Evolutionary conservation across 768 basidiomycete genomes (phyloP), one percentile per base, ranked within the genome.

Genomic region (Mycena vitilis): DNA sequence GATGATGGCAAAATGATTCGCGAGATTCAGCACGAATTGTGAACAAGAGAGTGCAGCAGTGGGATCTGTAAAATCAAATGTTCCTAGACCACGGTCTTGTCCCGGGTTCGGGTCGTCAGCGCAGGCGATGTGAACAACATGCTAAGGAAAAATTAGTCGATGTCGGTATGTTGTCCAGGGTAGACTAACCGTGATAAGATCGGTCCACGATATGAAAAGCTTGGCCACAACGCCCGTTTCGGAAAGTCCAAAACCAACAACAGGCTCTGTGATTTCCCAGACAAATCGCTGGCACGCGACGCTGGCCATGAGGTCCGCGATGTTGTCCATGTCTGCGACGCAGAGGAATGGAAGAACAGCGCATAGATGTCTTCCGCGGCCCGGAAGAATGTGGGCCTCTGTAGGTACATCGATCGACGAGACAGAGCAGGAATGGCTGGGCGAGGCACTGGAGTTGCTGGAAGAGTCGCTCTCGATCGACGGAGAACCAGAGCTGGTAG

Each of bases 281-380:
- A 58, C 66, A 47, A 34, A 16, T 42, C 55, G 37, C 16, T 66
- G 58, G 22, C 65, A 66, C 0, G 65, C 65, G 2, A 60, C 51
- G 40, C 30, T 54, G n/a, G 58, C 4, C 65, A 66, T 66, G 51
- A 66, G 65, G 51, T 66, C 34, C 36, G 45, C 23, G n/a, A 66
- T 66, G 40, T 62, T 62, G 23, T 62, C n/a, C 25, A 3, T 8
- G 23, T 57, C 48, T n/a, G 60, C 66, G 10, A 68, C 4, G 37
- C 55, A 63, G 1, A 68, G 18, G 16, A 68, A 57, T 13, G 60
- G 66, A 15, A 62, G 60, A 9, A 57, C 5, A 9, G 51, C 55
- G 23, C 15, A 63, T 40, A 1, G 11, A 42, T 63, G 66, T 11
- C 48, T 44, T 22, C 66, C 66, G 16, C 40, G 37, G 7, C 60